These are phyloP conservation scores for Biancaea sappan DNA, from an alignment of 306 rosid genomes.

Conservation along the genomic window DNA sequence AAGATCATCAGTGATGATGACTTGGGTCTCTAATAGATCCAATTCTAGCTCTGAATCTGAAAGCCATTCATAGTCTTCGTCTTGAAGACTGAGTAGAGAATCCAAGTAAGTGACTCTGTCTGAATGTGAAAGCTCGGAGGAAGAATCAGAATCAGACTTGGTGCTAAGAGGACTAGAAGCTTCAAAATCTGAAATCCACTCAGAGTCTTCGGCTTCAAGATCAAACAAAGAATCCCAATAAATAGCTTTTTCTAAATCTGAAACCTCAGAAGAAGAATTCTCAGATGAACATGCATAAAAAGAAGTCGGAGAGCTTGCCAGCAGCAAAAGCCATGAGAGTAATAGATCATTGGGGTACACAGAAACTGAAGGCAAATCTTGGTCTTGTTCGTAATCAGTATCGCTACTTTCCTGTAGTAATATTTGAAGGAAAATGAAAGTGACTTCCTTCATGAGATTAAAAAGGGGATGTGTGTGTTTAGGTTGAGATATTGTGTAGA, in stretches of 20 bases:
- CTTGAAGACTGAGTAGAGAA: constrained; percentile 47
- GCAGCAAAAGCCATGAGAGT: constrained; percentile 38
- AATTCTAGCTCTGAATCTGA: constrained; percentile 23
- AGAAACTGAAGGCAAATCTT: constrained; percentile 34
- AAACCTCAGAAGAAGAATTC: constrained; percentile 26
- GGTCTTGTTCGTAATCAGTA: no score
- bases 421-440: constrained; percentile 3
- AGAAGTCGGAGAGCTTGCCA: constrained; percentile 33
- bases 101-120: constrained; percentile 27
- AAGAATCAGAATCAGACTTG: constrained; percentile 37
- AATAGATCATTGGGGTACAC: constrained; percentile 15
- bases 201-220: constrained; percentile 48
- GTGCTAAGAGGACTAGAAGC: constrained; percentile 33
- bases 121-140: constrained; percentile 22
- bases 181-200: constrained; percentile 43
- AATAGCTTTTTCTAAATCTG: constrained; percentile 31
- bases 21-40: no score
- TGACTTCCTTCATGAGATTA: constrained; percentile 27
- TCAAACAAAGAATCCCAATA: constrained; percentile 40
- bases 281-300: not conserved
- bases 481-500: constrained; percentile 14
- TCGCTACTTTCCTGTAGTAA: constrained; percentile 15
- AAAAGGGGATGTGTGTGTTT: constrained; percentile 15
- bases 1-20: no score
- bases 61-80: constrained; percentile 33